phyloP scores from a whole-genome alignment of 345 rosid genomes.

The Salix udensis region DNA sequence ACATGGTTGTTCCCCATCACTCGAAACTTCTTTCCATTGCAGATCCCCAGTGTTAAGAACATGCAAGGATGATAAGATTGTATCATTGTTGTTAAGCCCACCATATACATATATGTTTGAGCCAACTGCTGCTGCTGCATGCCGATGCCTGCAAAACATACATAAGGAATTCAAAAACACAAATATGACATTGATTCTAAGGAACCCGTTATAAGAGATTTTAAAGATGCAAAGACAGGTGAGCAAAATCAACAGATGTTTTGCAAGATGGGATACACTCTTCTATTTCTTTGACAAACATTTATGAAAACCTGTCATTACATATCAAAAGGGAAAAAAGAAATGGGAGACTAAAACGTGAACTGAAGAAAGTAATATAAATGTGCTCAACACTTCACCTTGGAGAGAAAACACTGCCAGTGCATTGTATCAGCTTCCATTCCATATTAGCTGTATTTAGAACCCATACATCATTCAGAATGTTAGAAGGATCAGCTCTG shows the following conservation, averaged over 20 bases:
- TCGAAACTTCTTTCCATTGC: slow-evolving; percentile 58
- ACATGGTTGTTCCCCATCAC: slow-evolving; percentile 59
- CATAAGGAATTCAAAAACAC: slow-evolving; percentile 1
- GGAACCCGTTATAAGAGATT: slow-evolving; percentile 5
- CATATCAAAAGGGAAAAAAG: neutral
- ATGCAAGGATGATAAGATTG: slow-evolving; percentile 53
- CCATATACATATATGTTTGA: slow-evolving; percentile 71
- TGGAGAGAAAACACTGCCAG: slow-evolving; percentile 55
- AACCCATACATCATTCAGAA: slow-evolving; percentile 74
- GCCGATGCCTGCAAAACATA: slow-evolving; percentile 67
- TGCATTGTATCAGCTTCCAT: slow-evolving; percentile 59
- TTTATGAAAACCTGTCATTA: neutral
- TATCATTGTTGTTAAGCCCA: slow-evolving; percentile 59
- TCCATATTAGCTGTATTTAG: slow-evolving; percentile 40
- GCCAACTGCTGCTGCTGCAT: slow-evolving; percentile 72
- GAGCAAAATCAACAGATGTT: neutral
- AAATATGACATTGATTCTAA: neutral
- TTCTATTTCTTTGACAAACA: neutral
- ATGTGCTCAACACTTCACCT: slow-evolving; percentile 41
- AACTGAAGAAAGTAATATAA: neutral
- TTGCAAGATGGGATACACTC: neutral
- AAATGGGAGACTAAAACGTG: neutral
- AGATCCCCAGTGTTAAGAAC: slow-evolving; percentile 47
- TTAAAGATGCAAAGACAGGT: neutral
- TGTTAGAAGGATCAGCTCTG: slow-evolving; percentile 67